These are phyloP conservation scores for Epichloe brachyelytri DNA, from an alignment of 2,329 filamentous ascomycete genomes.

Conservation along the genomic window DNA sequence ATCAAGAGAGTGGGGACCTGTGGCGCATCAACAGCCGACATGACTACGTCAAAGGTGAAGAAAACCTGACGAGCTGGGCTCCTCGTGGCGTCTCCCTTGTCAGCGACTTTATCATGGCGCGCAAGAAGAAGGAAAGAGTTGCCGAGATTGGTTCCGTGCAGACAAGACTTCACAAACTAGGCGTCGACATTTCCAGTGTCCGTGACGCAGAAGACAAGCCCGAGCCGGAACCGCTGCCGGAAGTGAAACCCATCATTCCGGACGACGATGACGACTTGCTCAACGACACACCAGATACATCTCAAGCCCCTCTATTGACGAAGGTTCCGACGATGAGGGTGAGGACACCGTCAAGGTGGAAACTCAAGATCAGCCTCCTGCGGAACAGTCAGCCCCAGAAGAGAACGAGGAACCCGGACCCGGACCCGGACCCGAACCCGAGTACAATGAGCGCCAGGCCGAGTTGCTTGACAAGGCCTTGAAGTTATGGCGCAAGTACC, in stretches of 20 bases:
- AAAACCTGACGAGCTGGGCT: conserved; percentile 71
- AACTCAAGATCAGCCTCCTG: conserved; percentile 5
- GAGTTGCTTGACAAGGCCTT: conserved; percentile 42
- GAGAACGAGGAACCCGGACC: not conserved
- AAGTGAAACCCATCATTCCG: conserved; percentile 30
- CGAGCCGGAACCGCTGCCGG: conserved; percentile 22
- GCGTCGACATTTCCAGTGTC: conserved; percentile 29
- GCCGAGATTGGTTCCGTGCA: conserved; percentile 71
- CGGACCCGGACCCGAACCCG: conserved; percentile 8
- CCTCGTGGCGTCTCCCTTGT: conserved; percentile 83
- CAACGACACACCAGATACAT: conserved; percentile 42
- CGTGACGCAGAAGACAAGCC: conserved; percentile 21
- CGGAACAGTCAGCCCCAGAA: conserved; percentile 11
- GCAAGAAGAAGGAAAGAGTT: conserved; percentile 59
- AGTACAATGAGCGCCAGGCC: conserved; percentile 34
- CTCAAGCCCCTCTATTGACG: conserved; percentile 27
- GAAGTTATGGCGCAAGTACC: conserved; percentile 50
- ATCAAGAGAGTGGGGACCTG: conserved; percentile 82
- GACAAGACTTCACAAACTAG: conserved; percentile 48
- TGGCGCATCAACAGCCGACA: conserved; percentile 95
- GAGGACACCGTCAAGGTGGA: conserved; percentile 13
- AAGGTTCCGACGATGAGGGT: conserved; percentile 12
- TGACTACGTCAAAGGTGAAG: conserved; percentile 94
- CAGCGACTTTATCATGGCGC: conserved; percentile 68
- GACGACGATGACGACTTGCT: conserved; percentile 45